Conservation (phyloP, 1,139 yeast genomes). For the Magnusiomyces tetraspermus region DNA sequence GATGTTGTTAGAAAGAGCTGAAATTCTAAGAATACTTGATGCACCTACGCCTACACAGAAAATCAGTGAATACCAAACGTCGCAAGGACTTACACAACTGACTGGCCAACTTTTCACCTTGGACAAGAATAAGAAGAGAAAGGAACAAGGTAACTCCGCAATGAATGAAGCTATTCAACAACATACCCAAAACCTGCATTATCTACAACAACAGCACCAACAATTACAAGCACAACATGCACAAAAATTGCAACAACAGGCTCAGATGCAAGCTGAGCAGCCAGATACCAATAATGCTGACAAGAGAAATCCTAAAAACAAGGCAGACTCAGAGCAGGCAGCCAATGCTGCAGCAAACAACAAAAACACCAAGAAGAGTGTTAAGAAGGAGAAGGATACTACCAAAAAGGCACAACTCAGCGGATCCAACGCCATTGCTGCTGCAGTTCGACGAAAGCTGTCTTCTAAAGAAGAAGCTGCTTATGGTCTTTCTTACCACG, state of each 20-base stretch:
- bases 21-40: slow-evolving; percentile 67
- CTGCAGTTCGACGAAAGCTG: slow-evolving; percentile 45
- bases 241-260: slow-evolving; percentile 8
- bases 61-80: slow-evolving; percentile 67
- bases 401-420: slow-evolving; percentile 22
- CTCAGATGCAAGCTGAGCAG: not conserved
- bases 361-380: slow-evolving; percentile 14
- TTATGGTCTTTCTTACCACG: slow-evolving; percentile 79
- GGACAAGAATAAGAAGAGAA: slow-evolving; percentile 59
- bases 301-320: not conserved
- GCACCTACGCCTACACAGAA: slow-evolving; percentile 80
- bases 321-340: slow-evolving; percentile 1
- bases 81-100: slow-evolving; percentile 82
- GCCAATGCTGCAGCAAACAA: not conserved
- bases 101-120: slow-evolving; percentile 70
- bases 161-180: slow-evolving; percentile 1
- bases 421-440: slow-evolving; percentile 32
- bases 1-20: slow-evolving; percentile 74
- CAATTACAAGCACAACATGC: slow-evolving; percentile 8
- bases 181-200: slow-evolving; percentile 5
- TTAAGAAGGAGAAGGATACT: slow-evolving; percentile 15
- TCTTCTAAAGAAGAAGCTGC: slow-evolving; percentile 75
- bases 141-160: slow-evolving; percentile 32
- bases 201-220: slow-evolving; percentile 7
- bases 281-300: not conserved